Evolutionary conservation across 75 land plant genomes (phyloP).

Genomic region (Gnetum montanum): DNA sequence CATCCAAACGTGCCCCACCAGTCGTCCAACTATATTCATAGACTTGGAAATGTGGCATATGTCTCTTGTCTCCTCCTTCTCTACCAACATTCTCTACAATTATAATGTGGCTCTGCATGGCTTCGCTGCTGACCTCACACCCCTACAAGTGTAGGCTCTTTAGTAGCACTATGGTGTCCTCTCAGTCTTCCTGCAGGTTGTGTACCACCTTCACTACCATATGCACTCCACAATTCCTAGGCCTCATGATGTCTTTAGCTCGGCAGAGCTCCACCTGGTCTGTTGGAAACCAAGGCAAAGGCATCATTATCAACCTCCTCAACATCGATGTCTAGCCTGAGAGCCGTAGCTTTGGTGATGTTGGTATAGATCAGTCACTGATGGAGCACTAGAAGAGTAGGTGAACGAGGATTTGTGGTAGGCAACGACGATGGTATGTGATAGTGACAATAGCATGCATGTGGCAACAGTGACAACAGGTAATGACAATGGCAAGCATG

Average conservation of each 20-base stretch:
- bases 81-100: constrained; percentile 27
- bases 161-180: constrained; percentile 37
- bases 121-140: constrained; percentile 53
- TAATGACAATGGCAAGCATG: too few species aligned
- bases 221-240: constrained; percentile 80
- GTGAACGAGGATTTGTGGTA: too few species aligned
- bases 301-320: not conserved
- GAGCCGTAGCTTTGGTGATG: constrained; percentile 14
- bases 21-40: constrained; percentile 61
- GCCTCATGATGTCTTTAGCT: constrained; percentile 37
- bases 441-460: too few species aligned
- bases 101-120: constrained; percentile 70
- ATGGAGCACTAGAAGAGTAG: constrained; percentile 4
- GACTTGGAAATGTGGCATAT: constrained; percentile 46
- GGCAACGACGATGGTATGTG: too few species aligned
- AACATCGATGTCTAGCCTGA: constrained; percentile 3
- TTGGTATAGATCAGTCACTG: constrained; percentile 10
- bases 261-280: not conserved
- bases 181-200: constrained; percentile 42
- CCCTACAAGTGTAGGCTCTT: constrained; percentile 24
- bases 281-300: not conserved
- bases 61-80: constrained; percentile 17
- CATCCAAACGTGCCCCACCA: too few species aligned
- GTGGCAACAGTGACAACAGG: too few species aligned
- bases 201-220: constrained; percentile 83